A percentile compares a stretch with the other conserved stretches of the same genome.
These are phyloP conservation scores for Neophaeococcomyces mojaviensis DNA, from an alignment of 2,329 filamentous ascomycete species.

Conservation along the genomic window DNA sequence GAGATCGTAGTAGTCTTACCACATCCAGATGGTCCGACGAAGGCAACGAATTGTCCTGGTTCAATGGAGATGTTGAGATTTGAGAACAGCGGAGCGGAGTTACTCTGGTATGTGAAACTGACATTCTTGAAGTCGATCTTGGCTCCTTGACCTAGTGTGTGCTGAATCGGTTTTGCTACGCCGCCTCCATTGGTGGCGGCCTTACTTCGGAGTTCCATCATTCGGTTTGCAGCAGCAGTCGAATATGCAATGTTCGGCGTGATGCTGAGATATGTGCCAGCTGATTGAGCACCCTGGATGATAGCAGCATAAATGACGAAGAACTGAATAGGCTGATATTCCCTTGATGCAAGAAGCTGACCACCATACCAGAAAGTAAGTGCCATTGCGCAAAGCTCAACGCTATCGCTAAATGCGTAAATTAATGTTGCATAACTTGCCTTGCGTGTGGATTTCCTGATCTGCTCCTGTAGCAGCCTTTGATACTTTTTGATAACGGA, in stretches of 20 bases:
- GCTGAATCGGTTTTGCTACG: constrained; percentile 28
- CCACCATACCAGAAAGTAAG: constrained; percentile 60
- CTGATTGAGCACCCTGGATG: constrained; percentile 59
- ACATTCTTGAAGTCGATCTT: constrained; percentile 29
- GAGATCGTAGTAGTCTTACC: constrained; percentile 42
- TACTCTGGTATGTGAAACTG: constrained; percentile 52
- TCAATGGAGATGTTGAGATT: constrained; percentile 42
- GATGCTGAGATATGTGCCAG: constrained; percentile 61
- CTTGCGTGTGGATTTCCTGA: constrained; percentile 52
- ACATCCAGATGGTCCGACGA: constrained; percentile 43
- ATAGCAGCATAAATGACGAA: constrained; percentile 59
- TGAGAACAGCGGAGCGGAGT: constrained; percentile 67
- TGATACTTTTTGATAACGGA: constrained; percentile 57
- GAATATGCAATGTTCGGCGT: constrained; percentile 47
- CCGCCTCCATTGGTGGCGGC: not conserved
- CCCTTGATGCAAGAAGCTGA: constrained; percentile 46
- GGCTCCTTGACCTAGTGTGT: constrained; percentile 20
- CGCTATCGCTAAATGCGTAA: constrained; percentile 63
- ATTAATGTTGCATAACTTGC: constrained; percentile 56
- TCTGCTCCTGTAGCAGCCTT: constrained; percentile 51
- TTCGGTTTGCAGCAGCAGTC: constrained; percentile 31
- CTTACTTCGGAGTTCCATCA: constrained; percentile 25
- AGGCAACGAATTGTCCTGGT: constrained; percentile 37
- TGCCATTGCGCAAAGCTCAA: constrained; percentile 56
- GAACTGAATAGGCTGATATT: constrained; percentile 43